A percentile compares a stretch with the other conserved stretches of the same genome.
Conservation (phyloP, 108 stramenopile species). For the Stephanodiscus triporus region DNA sequence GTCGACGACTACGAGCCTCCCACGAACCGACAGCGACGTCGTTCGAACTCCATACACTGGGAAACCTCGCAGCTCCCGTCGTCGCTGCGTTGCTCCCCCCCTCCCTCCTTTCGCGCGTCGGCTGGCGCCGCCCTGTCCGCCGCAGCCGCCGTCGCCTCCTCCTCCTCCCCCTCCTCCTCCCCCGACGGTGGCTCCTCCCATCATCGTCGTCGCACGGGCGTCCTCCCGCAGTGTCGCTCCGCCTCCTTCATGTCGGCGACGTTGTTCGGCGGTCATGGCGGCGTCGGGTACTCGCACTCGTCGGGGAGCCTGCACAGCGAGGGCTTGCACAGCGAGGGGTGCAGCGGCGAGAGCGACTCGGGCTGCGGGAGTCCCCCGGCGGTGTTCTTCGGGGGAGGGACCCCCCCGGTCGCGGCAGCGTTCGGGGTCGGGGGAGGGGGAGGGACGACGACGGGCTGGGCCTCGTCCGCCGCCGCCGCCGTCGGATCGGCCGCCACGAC, state of each 20-base stretch:
- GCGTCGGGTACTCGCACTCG: background rate
- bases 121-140: background rate
- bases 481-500: background rate
- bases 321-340: background rate
- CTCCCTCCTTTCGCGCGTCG: background rate
- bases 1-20: background rate
- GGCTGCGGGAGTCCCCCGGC: background rate
- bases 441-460: background rate
- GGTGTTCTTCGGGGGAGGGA: too few species aligned
- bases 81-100: too few species aligned
- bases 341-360: background rate
- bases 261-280: background rate
- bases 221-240: background rate
- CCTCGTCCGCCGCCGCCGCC: background rate
- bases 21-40: background rate
- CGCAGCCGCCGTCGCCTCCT: background rate
- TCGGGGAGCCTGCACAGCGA: constrained; percentile 5
- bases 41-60: background rate
- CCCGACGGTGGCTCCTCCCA: background rate
- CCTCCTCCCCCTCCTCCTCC: background rate
- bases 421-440: background rate
- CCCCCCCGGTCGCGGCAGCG: background rate
- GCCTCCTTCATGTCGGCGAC: background rate
- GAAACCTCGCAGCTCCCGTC: background rate
- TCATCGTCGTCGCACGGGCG: background rate